Conservation (phyloP, 257 asterid species). For the Osmanthus fragrans region DNA sequence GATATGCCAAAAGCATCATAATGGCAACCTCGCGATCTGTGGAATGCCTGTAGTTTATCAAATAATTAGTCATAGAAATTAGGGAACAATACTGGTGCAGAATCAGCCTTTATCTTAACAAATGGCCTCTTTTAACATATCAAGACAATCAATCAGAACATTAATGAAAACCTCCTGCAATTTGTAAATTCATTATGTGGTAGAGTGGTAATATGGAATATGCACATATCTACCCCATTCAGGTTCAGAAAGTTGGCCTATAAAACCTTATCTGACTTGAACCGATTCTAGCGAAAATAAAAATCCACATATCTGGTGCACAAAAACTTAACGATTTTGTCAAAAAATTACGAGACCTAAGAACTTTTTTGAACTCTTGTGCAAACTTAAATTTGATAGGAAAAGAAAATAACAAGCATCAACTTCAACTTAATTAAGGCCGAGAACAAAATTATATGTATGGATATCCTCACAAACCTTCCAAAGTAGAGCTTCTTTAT, state of each 20-base stretch:
- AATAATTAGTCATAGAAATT: slow-evolving; percentile 15
- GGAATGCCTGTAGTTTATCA: slow-evolving; percentile 71
- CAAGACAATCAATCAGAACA: slow-evolving; percentile 5
- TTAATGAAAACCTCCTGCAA: slow-evolving; percentile 17
- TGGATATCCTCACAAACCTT: slow-evolving; percentile 55
- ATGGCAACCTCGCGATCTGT: slow-evolving; percentile 98
- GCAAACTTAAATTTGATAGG: slow-evolving; percentile 9
- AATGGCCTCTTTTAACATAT: slow-evolving; percentile 1
- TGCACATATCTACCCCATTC: neutral
- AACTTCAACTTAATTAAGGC: neutral
- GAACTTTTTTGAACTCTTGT: slow-evolving; percentile 12
- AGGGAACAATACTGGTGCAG: slow-evolving; percentile 12
- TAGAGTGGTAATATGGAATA: neutral
- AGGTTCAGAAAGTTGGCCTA: neutral
- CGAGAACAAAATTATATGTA: slow-evolving; percentile 15
- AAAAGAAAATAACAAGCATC: neutral
- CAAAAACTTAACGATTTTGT: neutral
- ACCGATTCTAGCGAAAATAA: neutral
- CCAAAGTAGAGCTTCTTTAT: slow-evolving; percentile 94
- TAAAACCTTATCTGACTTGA: neutral
- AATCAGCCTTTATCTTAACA: neutral
- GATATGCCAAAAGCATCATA: slow-evolving; percentile 98
- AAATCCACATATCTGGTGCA: neutral
- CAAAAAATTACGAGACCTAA: neutral
- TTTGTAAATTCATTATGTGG: slow-evolving; percentile 3